Base-by-base conservation (phyloP, 1,139 yeast genomes). In the Taphrina sp. region DNA sequence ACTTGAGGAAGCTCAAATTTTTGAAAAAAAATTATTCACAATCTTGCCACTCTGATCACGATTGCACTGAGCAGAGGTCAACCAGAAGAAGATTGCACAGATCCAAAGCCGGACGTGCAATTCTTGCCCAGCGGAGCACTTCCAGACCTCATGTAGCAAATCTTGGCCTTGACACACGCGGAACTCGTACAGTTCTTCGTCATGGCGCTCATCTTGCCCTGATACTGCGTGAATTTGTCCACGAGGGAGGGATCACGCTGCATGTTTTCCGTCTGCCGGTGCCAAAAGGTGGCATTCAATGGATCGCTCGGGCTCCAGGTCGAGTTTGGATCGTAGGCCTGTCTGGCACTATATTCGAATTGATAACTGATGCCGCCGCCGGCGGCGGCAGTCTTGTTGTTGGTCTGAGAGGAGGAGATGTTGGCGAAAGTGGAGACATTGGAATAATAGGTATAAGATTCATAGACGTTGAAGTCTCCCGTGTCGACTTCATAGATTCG, bases 401-500 rank as follows among this genome's bases (percentile, higher is more conserved):
- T 34, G 14, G 16, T 16, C 7, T 7, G 5, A 7, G 37, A 8
- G 73, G 57, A 67, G 64, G 64, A 75, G 78, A 19, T 23, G 19
- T 8, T 17, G 8, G 38, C 49, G 14, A 36, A 34, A 12, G 31
- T 76, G 64, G 80, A 79, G 63, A 80, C 71, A 57, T 70, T 69
- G 26, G 81, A 72, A 68, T 74, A 82, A 68, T 74, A 81, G 64
- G 81, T 82, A 70, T 69, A 74, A 3, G 83, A 74, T 64, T 83
- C 79, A 74, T 81, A 73, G 59, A 83, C 73, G 60, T 78, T 78
- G 71, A 81, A 82, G 3, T 86, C 77, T 61, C 77, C 71, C 22
- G 78, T 72, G 66, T 83, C 88, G 43, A 83, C 84, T 64, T 80
- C 80, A 64, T 83, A 83, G 69, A 81, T 82, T 66, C 85, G 76